Evolutionary conservation across 805 yeast genomes (phyloP).

Genomic region (Zygosaccharomyces bailii): DNA sequence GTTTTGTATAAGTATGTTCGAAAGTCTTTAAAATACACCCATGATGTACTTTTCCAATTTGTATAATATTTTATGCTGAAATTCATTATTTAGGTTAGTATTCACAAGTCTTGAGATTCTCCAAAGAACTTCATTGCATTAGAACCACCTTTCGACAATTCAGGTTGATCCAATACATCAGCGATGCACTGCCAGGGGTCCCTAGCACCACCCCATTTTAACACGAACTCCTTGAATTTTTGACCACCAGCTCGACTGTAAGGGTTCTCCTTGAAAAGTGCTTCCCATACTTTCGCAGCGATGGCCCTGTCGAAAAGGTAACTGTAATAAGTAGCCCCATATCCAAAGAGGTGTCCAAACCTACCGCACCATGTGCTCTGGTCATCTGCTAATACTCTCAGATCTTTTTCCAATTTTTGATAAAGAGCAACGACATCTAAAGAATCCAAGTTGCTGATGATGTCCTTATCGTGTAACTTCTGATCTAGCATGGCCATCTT

Average conservation of each 20-base stretch:
- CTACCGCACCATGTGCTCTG: constrained; percentile 88
- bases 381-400: constrained; percentile 62
- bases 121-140: constrained; percentile 63
- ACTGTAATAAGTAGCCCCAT: constrained; percentile 92
- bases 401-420: constrained; percentile 57
- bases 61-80: background rate
- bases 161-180: constrained; percentile 65
- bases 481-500: constrained; percentile 91
- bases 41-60: constrained; percentile 4
- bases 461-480: constrained; percentile 50
- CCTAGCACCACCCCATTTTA: constrained; percentile 91
- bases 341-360: constrained; percentile 88
- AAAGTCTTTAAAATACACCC: constrained; percentile 6
- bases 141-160: constrained; percentile 61
- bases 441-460: constrained; percentile 37
- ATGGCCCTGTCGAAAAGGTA: constrained; percentile 89
- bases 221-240: constrained; percentile 60
- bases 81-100: background rate
- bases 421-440: constrained; percentile 62
- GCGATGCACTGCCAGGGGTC: constrained; percentile 88
- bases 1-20: constrained; percentile 14
- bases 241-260: constrained; percentile 71
- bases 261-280: constrained; percentile 68
- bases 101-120: constrained; percentile 17
- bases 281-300: constrained; percentile 80